A percentile compares a stretch with the other conserved stretches of the same genome.
These are phyloP conservation scores for Echeveria elegans DNA, from an alignment of 164 flowering plant species.

Conservation along the genomic window DNA sequence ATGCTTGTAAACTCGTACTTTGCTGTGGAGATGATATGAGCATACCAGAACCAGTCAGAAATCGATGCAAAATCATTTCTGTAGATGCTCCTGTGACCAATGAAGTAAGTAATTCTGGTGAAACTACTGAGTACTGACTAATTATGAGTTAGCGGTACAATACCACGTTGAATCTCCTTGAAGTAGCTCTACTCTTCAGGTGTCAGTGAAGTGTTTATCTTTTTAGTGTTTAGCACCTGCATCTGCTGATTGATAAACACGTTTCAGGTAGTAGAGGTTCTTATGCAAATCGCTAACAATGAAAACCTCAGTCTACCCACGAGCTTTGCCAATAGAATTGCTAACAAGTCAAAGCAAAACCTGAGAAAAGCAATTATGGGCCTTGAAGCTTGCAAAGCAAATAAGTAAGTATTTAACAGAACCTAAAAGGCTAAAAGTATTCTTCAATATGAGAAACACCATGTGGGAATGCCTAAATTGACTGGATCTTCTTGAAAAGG, in stretches of 20 bases:
- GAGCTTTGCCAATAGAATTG: conserved; percentile 61
- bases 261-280: conserved; percentile 54
- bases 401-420: conserved; percentile 36
- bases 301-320: conserved; percentile 52
- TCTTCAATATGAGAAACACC: neutral
- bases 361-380: conserved; percentile 70
- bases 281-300: conserved; percentile 49
- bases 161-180: neutral
- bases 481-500: neutral
- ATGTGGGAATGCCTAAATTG: neutral
- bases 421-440: neutral
- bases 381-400: conserved; percentile 76
- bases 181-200: neutral
- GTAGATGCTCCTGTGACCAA: conserved; percentile 59
- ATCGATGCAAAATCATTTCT: conserved; percentile 43
- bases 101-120: conserved; percentile 33
- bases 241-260: neutral
- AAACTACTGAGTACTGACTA: neutral
- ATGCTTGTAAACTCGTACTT: conserved; percentile 57
- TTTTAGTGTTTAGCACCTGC: neutral
- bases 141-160: neutral
- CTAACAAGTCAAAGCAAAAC: conserved; percentile 59
- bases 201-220: neutral
- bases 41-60: conserved; percentile 50
- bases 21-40: conserved; percentile 61